phyloP scores from a whole-genome alignment of 176 grass and related monocot genomes.

The Aegilops umbellulata region DNA sequence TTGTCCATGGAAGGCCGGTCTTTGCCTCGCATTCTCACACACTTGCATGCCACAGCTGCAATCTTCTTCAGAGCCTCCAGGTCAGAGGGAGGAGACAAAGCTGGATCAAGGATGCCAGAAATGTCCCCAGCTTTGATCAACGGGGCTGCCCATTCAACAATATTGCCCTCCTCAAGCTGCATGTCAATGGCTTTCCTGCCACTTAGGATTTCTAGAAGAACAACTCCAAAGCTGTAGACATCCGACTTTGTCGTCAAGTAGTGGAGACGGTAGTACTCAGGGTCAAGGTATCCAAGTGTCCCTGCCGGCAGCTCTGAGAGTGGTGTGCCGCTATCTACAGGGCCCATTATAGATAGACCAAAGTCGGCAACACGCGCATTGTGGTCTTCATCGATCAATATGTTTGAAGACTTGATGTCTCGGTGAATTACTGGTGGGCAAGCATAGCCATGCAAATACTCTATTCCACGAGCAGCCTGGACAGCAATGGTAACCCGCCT shows the following conservation, averaged over 20 bases:
- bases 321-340: conserved; percentile 75
- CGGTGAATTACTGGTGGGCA: conserved; percentile 96
- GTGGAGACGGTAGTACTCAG: conserved; percentile 95
- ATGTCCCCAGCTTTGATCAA: conserved; percentile 88
- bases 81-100: conserved; percentile 68
- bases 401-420: conserved; percentile 98
- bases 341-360: conserved; percentile 89
- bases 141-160: conserved; percentile 93
- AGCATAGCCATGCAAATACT: conserved; percentile 97
- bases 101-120: conserved; percentile 71
- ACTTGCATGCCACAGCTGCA: conserved; percentile 83
- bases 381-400: conserved; percentile 95
- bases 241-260: conserved; percentile 98
- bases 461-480: conserved; percentile 91
- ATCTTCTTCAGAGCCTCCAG: conserved; percentile 94
- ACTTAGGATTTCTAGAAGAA: conserved; percentile 90
- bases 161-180: conserved; percentile 96
- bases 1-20: conserved; percentile 95
- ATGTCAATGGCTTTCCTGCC: conserved; percentile 96
- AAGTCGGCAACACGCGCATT: conserved; percentile 96
- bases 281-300: conserved; percentile 94
- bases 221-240: conserved; percentile 94
- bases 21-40: conserved; percentile 94
- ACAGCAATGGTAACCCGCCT: conserved; percentile 92
- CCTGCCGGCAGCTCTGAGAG: conserved; percentile 89